Evolutionary conservation across 371 early-diverging fungal species (phyloP).

Genomic region (Rhizopus stolonifer): DNA sequence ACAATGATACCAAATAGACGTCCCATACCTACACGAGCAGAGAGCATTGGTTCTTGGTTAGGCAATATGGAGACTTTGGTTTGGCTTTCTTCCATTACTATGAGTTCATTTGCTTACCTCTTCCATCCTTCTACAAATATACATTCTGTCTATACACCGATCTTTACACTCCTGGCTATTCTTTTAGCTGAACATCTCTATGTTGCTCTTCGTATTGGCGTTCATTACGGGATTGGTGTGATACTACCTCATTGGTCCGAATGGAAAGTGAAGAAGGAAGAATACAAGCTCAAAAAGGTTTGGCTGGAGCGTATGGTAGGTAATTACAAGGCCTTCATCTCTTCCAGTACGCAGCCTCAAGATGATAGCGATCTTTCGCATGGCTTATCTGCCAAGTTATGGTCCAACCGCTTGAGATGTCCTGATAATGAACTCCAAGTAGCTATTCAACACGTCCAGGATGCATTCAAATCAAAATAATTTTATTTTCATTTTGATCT

Average conservation of each 20-base stretch:
- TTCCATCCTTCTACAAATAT: conserved; percentile 56
- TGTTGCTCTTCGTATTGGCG: conserved; percentile 25
- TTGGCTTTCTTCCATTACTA: conserved; percentile 78
- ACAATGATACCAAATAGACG: conserved; percentile 43
- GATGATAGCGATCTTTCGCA: conserved; percentile 17
- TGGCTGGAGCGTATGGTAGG: conserved; percentile 37
- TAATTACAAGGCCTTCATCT: conserved; percentile 14
- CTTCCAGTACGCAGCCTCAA: background rate
- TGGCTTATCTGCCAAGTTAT: conserved; percentile 11
- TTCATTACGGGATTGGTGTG: conserved; percentile 27
- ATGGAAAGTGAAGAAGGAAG: conserved; percentile 34
- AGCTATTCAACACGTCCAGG: conserved; percentile 20
- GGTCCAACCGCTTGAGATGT: conserved; percentile 11
- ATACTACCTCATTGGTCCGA: conserved; percentile 42
- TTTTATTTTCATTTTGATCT: too few species aligned
- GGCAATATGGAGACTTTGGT: conserved; percentile 59
- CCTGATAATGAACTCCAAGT: conserved; percentile 4
- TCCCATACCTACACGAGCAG: conserved; percentile 75
- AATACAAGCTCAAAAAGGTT: conserved; percentile 39
- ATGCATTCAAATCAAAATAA: conserved; percentile 23
- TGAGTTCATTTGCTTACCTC: conserved; percentile 72
- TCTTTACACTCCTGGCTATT: conserved; percentile 40
- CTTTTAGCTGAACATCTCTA: conserved; percentile 49
- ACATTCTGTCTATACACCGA: conserved; percentile 44
- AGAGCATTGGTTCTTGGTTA: conserved; percentile 87